Base-by-base conservation (phyloP, 1,284 basidiomycete species). In the Amylostereum areolatum region DNA sequence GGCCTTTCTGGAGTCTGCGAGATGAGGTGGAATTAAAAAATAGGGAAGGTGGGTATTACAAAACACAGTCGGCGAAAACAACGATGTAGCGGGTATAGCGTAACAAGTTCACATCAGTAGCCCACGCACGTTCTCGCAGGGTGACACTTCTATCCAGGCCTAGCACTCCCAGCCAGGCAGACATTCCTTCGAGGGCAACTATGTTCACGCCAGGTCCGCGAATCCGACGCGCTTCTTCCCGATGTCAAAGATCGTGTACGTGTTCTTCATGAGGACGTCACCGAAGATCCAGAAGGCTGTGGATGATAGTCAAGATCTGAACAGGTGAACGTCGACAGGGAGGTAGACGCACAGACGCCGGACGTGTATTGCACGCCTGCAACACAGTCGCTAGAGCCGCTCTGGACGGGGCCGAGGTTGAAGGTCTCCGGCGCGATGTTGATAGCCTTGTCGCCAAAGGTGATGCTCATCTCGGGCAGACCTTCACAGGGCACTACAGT, bases 241-340 rank as follows among this genome's bases (percentile, higher is more conserved):
- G 39, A 56, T 52, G 40, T 54, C 51, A 54, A 61, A 59, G 29
- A 46, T 54, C 12, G 54, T 59, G 52, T 61, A 61, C 25, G 57
- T 54, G 50, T 61, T 60, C 54, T 56, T 54, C 61, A 59, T 58
- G 55, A 62, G 57, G 53, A 60, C 58, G 43, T 65, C 61, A 43
- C 63, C 62, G 49, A 65, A 54, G 28, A 65, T 55, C 63, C 62
- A 64, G 45, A 60, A 57, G 50, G 39, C 61, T 58, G 11, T 59
- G 54, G 46, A 58, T 34, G 44, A n/a, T n/a, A n/a, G n/a, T 48
- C 54, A 49, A 36, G 52, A 62, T 6, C 56, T 55, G 44, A n/a
- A 66, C 55, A 8, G 62, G 61, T 36, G 62, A 62, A 40, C 66
- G 51, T 41, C 63, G 64, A 30, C 55, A 47, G 11, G 46, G 48